Evolutionary conservation across 495 filamentous ascomycete genomes (phyloP).

Genomic region (Aspergillus mulundensis): DNA sequence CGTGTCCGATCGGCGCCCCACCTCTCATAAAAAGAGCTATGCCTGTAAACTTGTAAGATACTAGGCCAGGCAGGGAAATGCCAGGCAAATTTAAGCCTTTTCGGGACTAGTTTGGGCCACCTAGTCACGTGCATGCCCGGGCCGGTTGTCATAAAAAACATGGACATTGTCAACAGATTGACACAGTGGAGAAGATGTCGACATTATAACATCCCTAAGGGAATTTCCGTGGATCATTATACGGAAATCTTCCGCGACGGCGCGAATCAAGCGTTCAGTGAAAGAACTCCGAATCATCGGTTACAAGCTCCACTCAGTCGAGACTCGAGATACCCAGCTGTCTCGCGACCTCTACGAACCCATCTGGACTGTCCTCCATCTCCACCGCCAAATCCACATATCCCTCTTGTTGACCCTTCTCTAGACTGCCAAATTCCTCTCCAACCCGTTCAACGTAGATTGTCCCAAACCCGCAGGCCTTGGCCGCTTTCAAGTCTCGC

Average conservation of each 20-base stretch:
- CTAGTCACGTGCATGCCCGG: too few species aligned
- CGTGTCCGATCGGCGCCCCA: too few species aligned
- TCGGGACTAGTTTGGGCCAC: too few species aligned
- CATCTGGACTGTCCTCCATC: constrained; percentile 14
- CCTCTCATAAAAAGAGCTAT: too few species aligned
- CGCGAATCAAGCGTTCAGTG: neutral
- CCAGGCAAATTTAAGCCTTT: too few species aligned
- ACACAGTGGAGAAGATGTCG: too few species aligned
- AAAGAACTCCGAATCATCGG: neutral
- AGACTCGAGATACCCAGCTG: constrained; percentile 24
- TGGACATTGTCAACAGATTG: too few species aligned
- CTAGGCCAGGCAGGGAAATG: too few species aligned
- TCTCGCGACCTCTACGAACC: constrained; percentile 33
- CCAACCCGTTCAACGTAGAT: constrained; percentile 68
- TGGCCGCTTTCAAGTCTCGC: constrained; percentile 62
- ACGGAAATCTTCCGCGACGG: neutral
- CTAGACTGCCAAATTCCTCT: constrained; percentile 59
- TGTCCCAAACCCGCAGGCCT: constrained; percentile 57
- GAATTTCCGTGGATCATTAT: too few species aligned
- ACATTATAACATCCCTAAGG: too few species aligned
- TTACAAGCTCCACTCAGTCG: constrained; percentile 1
- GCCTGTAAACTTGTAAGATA: too few species aligned
- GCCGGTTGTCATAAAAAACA: too few species aligned
- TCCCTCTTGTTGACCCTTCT: constrained; percentile 48
- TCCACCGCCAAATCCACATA: constrained; percentile 49